A percentile compares a stretch with the other conserved stretches of the same genome.
Evolutionary conservation across 768 basidiomycete genomes (phyloP).

Genomic region (Lactifluus pinguis): DNA sequence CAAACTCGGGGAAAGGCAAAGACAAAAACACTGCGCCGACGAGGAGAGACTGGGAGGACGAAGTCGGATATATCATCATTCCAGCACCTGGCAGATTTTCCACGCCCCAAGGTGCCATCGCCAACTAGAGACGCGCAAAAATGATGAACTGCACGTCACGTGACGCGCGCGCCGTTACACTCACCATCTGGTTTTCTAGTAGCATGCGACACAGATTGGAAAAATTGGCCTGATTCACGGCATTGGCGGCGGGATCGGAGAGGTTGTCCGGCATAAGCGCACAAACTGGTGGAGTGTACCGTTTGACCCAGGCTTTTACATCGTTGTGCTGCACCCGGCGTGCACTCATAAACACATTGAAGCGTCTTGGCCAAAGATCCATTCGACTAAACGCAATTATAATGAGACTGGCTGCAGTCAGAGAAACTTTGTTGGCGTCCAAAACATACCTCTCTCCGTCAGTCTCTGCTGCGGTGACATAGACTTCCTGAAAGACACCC

Average conservation of each 20-base stretch:
- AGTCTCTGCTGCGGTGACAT: constrained; percentile 57
- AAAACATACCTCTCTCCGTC: constrained; percentile 59
- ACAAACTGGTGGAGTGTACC: constrained; percentile 38
- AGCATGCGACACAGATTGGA: constrained; percentile 45
- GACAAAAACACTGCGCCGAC: constrained; percentile 16
- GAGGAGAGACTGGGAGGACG: constrained; percentile 11
- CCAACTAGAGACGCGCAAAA: constrained; percentile 3
- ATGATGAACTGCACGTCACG: neutral
- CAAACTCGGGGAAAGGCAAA: constrained; percentile 45
- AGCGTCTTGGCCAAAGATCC: constrained; percentile 45
- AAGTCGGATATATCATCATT: constrained; percentile 19
- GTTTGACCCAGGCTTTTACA: constrained; percentile 44
- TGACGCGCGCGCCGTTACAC: constrained; percentile 15
- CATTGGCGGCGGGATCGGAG: constrained; percentile 38
- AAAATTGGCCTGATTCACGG: constrained; percentile 46
- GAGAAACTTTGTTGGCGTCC: neutral
- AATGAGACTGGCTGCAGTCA: neutral
- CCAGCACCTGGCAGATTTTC: constrained; percentile 15
- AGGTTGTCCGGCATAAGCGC: constrained; percentile 57
- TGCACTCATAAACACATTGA: constrained; percentile 35
- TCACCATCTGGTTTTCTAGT: constrained; percentile 44
- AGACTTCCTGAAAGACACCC: constrained; percentile 40
- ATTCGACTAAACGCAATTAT: constrained; percentile 31
- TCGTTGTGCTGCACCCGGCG: constrained; percentile 37
- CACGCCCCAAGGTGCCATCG: constrained; percentile 12